A percentile compares a stretch with the other conserved stretches of the same genome.
These are phyloP conservation scores for Pythium folliculosum DNA, from an alignment of 352 stramenopile genomes.

Conservation along the genomic window DNA sequence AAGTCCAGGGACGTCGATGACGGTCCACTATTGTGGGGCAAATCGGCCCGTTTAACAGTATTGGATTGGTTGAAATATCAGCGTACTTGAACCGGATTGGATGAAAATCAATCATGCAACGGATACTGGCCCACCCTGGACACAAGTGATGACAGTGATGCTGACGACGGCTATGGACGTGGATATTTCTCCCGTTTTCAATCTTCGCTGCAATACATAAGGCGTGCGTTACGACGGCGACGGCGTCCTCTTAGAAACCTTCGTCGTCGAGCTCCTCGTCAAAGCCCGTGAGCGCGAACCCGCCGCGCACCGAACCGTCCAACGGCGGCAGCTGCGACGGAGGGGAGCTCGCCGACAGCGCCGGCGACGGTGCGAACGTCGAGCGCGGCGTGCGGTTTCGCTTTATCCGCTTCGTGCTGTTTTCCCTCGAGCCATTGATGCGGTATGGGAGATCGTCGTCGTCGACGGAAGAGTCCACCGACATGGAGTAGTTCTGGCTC, in stretches of 20 bases:
- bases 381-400: slow-evolving; percentile 22
- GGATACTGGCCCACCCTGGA: not conserved
- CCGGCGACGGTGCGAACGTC: slow-evolving; percentile 62
- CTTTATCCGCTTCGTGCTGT: slow-evolving; percentile 22
- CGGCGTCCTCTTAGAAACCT: slow-evolving; percentile 37
- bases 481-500: slow-evolving; percentile 54
- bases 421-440: not conserved
- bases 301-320: slow-evolving; percentile 24
- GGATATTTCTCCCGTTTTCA: too few relatives aligned
- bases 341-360: slow-evolving; percentile 67
- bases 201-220: not conserved
- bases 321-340: slow-evolving; percentile 65
- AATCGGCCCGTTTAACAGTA: not conserved
- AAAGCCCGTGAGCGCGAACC: slow-evolving; percentile 63
- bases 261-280: slow-evolving; percentile 60
- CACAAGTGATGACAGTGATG: too few relatives aligned
- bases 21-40: not conserved
- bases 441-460: slow-evolving; percentile 32
- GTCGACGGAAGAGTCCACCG: slow-evolving; percentile 53
- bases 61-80: slow-evolving; percentile 4
- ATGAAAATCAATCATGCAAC: not conserved
- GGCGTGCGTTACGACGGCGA: not conserved
- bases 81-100: slow-evolving; percentile 2
- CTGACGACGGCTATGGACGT: too few relatives aligned
- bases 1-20: not conserved